Evolutionary conservation across 371 early-diverging fungal genomes (phyloP), one percentile per base, ranked within the genome.

Genomic region (Lichtheimia ramosa): DNA sequence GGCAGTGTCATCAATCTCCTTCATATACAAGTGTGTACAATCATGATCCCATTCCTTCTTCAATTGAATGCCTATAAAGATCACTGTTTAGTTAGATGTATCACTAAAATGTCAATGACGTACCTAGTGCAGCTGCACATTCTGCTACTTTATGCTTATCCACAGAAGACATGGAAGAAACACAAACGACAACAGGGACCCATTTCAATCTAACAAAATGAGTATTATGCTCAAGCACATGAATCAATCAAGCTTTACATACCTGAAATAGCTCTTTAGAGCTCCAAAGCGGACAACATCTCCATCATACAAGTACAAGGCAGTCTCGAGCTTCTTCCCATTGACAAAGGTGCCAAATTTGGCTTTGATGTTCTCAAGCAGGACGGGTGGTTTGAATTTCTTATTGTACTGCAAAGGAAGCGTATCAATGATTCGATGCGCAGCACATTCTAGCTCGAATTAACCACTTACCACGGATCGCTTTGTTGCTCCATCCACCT

Each of bases 281-380:
- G 46, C 40, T 0, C 56, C 56, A 55, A 55, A 55, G n/a, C 41
- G 39, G 24, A 55, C 24, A 5, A 43, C 15, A 18, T 55, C 56
- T 10, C 43, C 15, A 27, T 55, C 43, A n/a, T 25, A 16, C 2
- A 55, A 15, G 18, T 41, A n/a, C 10, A 27, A 15, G 10, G 39
- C 43, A 10, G 42, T 41, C 13, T 21, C 43, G 14, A 55, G 41
- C 12, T 6, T 21, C n/a, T 43, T 42, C n/a, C 25, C 27, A 27
- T 55, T 55, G 41, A 55, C 25, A 7, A 43, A 55, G 3, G 56
- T 55, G 23, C 56, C 56, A 5, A 43, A 55, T 25, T 55, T 55
- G 27, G 56, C 40, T 23, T 55, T 55, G 2, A 42, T 16, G 23
- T 55, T 25, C 23, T 7, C 25, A n/a, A 55, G 43, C 14, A 18